Conservation (phyloP, 129 eudicot genomes). For the Heracleum sosnowskyi region DNA sequence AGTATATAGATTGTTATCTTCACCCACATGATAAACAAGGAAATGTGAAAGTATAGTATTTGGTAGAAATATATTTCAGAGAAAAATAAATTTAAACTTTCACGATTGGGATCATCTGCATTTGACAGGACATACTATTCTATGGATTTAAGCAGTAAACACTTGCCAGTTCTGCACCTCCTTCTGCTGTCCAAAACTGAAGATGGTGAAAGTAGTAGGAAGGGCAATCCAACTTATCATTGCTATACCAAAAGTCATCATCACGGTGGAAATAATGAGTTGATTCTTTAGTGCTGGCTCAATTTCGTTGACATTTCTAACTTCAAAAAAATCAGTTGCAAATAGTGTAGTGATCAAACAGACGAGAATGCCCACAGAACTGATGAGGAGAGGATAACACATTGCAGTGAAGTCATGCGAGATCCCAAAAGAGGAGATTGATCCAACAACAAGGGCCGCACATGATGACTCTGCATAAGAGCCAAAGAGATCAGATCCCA, state of each 20-base stretch:
- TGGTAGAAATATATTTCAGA: background rate
- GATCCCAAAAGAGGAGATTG: conserved; percentile 8
- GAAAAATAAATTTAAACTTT: background rate
- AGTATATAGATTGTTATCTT: background rate
- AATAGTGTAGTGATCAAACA: background rate
- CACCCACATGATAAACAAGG: background rate
- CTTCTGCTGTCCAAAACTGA: conserved; percentile 5
- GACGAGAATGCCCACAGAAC: conserved; percentile 5
- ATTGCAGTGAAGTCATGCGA: conserved; percentile 5
- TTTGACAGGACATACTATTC: background rate
- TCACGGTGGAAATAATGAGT: conserved; percentile 1
- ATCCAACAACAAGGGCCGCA: conserved; percentile 6
- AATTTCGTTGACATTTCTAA: conserved; percentile 5
- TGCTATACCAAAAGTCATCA: conserved; percentile 7
- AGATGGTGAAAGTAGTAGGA: background rate
- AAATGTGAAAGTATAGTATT: background rate
- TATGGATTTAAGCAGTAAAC: background rate
- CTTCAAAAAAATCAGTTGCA: conserved; percentile 11
- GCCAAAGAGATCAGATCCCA: conserved; percentile 10
- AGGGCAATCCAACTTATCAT: background rate
- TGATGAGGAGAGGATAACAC: conserved; percentile 9
- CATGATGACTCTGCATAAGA: conserved; percentile 5
- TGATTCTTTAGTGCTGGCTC: conserved; percentile 6
- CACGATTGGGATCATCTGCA: background rate
- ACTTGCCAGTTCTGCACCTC: conserved; percentile 10